These are phyloP conservation scores for Mimosa pudica DNA, from an alignment of 306 rosid genomes.

Conservation along the genomic window DNA sequence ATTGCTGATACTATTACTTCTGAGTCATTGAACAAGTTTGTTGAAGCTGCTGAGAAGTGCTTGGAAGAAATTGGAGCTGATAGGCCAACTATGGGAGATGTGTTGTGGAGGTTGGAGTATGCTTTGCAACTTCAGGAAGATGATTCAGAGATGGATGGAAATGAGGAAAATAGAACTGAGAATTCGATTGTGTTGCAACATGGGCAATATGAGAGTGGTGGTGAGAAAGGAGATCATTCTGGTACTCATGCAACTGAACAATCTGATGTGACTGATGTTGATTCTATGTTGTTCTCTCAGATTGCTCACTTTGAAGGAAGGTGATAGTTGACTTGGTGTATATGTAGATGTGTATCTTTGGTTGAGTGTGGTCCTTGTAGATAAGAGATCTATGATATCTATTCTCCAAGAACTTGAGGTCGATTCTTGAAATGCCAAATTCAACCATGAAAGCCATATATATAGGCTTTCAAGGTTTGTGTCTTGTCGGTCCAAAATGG, in stretches of 20 bases:
- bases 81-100: conserved; percentile 86
- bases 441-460: not conserved
- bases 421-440: not conserved
- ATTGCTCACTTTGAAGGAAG: conserved; percentile 50
- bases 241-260: conserved; percentile 27
- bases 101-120: conserved; percentile 82
- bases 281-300: conserved; percentile 50
- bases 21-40: conserved; percentile 51
- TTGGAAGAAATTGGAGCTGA: conserved; percentile 62
- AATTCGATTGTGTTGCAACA: conserved; percentile 24
- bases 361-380: not conserved
- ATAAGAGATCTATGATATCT: not conserved
- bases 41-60: conserved; percentile 70
- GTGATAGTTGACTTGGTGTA: not conserved
- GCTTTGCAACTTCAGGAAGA: conserved; percentile 67
- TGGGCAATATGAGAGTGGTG: not conserved
- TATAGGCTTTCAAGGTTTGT: not conserved
- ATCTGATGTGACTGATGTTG: conserved; percentile 26
- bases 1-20: conserved; percentile 35
- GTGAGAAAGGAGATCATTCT: conserved; percentile 22
- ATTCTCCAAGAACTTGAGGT: not conserved
- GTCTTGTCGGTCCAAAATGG: not conserved
- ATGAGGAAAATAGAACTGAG: conserved; percentile 39
- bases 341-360: not conserved
- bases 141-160: conserved; percentile 34